Conservation (phyloP, 2,329 filamentous ascomycete genomes). For the Emydomyces testavorans region DNA sequence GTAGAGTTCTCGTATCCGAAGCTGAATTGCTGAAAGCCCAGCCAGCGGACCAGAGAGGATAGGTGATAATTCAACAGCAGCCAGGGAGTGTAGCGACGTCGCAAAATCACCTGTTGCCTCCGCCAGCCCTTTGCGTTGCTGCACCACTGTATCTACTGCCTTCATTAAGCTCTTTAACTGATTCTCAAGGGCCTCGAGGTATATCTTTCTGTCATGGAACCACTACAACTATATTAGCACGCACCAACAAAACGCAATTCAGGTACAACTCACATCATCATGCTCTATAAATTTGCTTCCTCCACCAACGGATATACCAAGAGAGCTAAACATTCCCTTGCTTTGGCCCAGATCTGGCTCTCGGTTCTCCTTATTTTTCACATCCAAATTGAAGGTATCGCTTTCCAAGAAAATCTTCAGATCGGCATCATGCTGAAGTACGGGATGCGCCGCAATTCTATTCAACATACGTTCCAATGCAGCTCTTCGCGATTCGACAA, state of each 20-base stretch:
- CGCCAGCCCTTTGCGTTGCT: conserved; percentile 82
- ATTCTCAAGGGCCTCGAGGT: conserved; percentile 84
- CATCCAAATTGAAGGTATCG: conserved; percentile 86
- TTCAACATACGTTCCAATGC: conserved; percentile 96
- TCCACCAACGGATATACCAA: conserved; percentile 66
- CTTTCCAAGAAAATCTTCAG: conserved; percentile 95
- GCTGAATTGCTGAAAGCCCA: conserved; percentile 80
- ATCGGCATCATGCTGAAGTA: conserved; percentile 84
- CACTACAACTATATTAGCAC: conserved; percentile 46
- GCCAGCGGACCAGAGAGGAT: conserved; percentile 80
- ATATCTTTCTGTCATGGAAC: conserved; percentile 95
- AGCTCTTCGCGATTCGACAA: conserved; percentile 82
- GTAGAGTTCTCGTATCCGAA: conserved; percentile 89
- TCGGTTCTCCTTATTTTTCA: conserved; percentile 93
- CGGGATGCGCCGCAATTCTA: conserved; percentile 80
- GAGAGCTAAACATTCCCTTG: conserved; percentile 81
- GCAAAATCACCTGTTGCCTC: conserved; percentile 92
- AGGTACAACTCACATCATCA: conserved; percentile 59
- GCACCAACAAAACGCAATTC: neutral
- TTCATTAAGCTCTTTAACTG: conserved; percentile 85
- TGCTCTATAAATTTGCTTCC: conserved; percentile 90
- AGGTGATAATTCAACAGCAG: conserved; percentile 82
- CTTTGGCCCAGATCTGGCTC: conserved; percentile 77
- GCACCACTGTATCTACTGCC: conserved; percentile 84
- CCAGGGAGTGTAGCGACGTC: conserved; percentile 79